Percentiles rank a stretch among this genome's conserved stretches.
These are phyloP conservation scores for Striga asiatica DNA, from an alignment of 257 asterid species.

Conservation along the genomic window DNA sequence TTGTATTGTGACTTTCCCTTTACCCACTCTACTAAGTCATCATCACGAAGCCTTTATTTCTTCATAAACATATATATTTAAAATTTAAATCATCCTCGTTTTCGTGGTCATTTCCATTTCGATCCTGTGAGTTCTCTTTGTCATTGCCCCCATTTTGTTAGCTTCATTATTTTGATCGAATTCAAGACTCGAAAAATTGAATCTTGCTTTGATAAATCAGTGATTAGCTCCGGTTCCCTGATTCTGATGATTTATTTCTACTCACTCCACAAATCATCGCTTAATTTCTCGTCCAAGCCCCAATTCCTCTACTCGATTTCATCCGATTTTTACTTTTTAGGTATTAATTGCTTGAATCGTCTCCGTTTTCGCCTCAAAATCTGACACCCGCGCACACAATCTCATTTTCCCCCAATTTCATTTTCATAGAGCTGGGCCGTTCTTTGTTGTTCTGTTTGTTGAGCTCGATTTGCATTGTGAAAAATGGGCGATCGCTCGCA, in stretches of 20 bases:
- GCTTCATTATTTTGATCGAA: background rate
- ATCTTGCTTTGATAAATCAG: slow-evolving; percentile 8
- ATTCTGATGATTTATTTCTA: slow-evolving; percentile 37
- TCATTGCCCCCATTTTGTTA: background rate
- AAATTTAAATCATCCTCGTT: too few species aligned
- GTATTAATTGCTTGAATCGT: slow-evolving; percentile 27
- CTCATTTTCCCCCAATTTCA: background rate
- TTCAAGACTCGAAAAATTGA: background rate
- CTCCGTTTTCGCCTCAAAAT: slow-evolving; percentile 37
- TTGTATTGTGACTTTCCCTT: too few species aligned
- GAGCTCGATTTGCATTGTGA: background rate
- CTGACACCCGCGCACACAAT: slow-evolving; percentile 23
- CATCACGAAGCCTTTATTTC: too few species aligned
- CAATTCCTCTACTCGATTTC: slow-evolving; percentile 32
- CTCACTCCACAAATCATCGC: slow-evolving; percentile 17
- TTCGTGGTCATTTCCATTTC: too few species aligned
- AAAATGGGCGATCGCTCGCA: slow-evolving; percentile 54
- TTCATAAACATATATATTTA: too few species aligned
- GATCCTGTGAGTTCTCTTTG: background rate
- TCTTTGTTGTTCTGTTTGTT: background rate
- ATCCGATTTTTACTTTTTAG: slow-evolving; percentile 38
- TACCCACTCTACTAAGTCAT: too few species aligned
- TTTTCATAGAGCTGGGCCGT: background rate
- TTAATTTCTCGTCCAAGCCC: slow-evolving; percentile 26
- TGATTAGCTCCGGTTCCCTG: slow-evolving; percentile 15